phyloP scores from a whole-genome alignment of 371 early-diverging fungal genomes.

The Dinochytrium kinnereticum region DNA sequence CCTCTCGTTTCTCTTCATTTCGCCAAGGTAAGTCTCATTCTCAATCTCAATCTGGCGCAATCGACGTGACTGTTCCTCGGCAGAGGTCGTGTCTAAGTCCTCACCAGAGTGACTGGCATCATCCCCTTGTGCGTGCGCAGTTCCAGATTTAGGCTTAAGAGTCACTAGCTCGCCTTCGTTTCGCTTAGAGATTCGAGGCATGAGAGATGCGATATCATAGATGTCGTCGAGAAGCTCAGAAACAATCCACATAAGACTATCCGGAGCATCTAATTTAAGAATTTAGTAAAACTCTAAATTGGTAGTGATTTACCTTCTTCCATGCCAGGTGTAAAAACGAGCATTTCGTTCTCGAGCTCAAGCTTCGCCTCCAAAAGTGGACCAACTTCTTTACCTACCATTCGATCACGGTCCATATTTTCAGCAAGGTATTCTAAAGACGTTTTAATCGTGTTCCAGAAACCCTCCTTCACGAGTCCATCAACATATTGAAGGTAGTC shows the following conservation, averaged over 20 bases:
- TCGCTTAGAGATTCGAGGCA: slow-evolving; percentile 53
- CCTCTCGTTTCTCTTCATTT: slow-evolving; percentile 53
- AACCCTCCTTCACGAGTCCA: slow-evolving; percentile 56
- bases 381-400: slow-evolving; percentile 50
- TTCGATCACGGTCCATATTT: slow-evolving; percentile 58
- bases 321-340: slow-evolving; percentile 63
- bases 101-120: slow-evolving; percentile 19
- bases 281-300: too few species aligned
- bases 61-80: slow-evolving; percentile 26
- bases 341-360: slow-evolving; percentile 56
- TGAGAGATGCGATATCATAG: slow-evolving; percentile 56
- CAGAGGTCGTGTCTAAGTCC: slow-evolving; percentile 25
- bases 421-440: slow-evolving; percentile 56
- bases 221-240: slow-evolving; percentile 58
- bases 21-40: slow-evolving; percentile 58
- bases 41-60: slow-evolving; percentile 40
- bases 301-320: slow-evolving; percentile 50
- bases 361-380: slow-evolving; percentile 64
- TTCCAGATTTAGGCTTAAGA: slow-evolving; percentile 8
- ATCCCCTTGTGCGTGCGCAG: slow-evolving; percentile 16
- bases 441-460: slow-evolving; percentile 52
- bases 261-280: slow-evolving; percentile 49
- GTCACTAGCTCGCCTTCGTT: not conserved
- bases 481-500: slow-evolving; percentile 57
- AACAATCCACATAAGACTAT: slow-evolving; percentile 48